Evolutionary conservation across 2,329 filamentous ascomycete species (phyloP).

Genomic region (Fusarium torulosum): DNA sequence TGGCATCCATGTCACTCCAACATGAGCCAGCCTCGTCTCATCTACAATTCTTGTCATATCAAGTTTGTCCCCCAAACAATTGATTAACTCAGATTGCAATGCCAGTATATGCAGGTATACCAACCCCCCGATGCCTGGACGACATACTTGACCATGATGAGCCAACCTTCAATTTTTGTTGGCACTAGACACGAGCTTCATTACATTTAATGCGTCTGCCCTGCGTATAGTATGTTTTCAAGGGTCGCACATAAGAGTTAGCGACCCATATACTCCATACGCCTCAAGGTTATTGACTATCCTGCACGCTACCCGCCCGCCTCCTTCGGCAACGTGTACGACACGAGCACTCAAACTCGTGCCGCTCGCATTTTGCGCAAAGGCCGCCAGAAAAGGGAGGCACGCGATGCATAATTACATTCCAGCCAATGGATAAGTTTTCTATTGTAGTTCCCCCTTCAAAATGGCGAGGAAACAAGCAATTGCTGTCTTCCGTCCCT

Average conservation of each 20-base stretch:
- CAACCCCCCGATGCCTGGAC: background rate
- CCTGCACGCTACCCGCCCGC: background rate
- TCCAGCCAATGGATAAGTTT: slow-evolving; percentile 5
- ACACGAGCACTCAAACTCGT: slow-evolving; percentile 2
- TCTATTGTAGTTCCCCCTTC: background rate
- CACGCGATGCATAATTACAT: slow-evolving; percentile 10
- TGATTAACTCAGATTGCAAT: background rate
- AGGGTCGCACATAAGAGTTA: background rate
- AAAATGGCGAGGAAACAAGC: too few species aligned
- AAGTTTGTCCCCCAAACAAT: background rate
- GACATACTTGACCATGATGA: background rate
- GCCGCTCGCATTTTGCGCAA: slow-evolving; percentile 1
- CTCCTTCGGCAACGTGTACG: slow-evolving; percentile 2
- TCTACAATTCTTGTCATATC: slow-evolving; percentile 16
- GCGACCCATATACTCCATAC: background rate
- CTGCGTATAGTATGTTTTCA: background rate
- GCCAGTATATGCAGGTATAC: background rate
- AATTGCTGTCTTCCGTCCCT: too few species aligned
- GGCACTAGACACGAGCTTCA: slow-evolving; percentile 1
- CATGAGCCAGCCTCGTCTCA: slow-evolving; percentile 36
- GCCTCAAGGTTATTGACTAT: too few species aligned
- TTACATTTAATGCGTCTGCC: background rate
- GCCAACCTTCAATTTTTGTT: background rate
- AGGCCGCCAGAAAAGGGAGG: slow-evolving; percentile 8
- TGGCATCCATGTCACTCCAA: slow-evolving; percentile 40